phyloP scores from a whole-genome alignment of 1,284 basidiomycete genomes.

The Sanghuangporus weigelae region DNA sequence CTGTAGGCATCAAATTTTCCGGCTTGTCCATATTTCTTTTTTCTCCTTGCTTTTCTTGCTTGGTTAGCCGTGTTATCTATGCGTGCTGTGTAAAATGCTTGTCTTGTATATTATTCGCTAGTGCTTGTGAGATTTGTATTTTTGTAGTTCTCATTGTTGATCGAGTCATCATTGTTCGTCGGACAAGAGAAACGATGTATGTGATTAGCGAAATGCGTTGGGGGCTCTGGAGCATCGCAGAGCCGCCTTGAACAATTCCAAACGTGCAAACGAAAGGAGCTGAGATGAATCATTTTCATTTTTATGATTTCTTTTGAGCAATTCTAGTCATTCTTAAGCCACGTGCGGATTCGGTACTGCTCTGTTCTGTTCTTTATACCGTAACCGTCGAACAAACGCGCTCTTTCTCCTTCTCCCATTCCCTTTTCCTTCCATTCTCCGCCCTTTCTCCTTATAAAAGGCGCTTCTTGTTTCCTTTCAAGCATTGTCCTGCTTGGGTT shows the following conservation, averaged over 20 bases:
- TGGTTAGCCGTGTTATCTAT: not conserved
- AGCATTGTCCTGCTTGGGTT: not conserved
- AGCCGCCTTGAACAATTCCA: no score
- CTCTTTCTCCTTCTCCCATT: not conserved
- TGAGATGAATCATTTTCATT: not conserved
- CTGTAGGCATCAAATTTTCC: not conserved
- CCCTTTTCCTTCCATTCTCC: not conserved
- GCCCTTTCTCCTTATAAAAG: constrained; percentile 1
- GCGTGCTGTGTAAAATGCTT: not conserved
- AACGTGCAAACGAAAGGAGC: no score
- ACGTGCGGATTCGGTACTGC: not conserved
- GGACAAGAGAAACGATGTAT: no score
- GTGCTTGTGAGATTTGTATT: no score
- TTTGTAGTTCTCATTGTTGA: no score
- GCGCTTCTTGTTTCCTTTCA: constrained; percentile 1
- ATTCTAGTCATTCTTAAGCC: not conserved
- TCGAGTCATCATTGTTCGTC: no score
- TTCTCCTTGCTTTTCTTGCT: not conserved
- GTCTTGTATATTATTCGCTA: not conserved
- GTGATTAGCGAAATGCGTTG: no score
- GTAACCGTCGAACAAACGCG: not conserved
- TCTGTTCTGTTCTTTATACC: not conserved
- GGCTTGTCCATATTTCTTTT: not conserved
- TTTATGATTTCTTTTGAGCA: not conserved
- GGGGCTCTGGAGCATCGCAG: no score